Evolutionary conservation across 441 rosid species (phyloP).

Genomic region (Populus hybrid): DNA sequence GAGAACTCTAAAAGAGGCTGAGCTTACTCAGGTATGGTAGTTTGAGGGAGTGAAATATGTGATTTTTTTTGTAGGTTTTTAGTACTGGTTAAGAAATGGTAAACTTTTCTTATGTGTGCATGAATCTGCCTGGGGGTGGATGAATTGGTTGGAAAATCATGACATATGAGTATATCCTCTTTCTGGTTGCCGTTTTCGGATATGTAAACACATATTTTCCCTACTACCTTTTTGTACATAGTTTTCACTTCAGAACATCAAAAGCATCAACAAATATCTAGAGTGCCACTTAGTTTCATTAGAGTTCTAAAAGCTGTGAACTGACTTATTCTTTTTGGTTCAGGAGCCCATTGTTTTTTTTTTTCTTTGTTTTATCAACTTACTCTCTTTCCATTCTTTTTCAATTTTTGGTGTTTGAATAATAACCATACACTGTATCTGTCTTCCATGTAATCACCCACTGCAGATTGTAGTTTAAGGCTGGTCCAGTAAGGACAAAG

Average conservation of each 20-base stretch:
- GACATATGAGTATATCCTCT: neutral
- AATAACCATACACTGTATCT: neutral
- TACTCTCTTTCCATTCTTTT: neutral
- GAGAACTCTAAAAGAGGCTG: slow-evolving; percentile 94
- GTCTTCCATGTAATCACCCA: neutral
- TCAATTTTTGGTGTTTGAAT: neutral
- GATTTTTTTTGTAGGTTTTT: neutral
- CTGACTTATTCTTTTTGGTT: neutral
- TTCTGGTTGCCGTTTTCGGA: neutral
- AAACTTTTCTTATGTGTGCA: neutral
- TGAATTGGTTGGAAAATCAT: neutral
- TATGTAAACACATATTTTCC: neutral
- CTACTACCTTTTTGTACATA: neutral
- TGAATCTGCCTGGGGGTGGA: neutral
- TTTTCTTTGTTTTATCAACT: neutral
- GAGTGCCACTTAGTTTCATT: neutral
- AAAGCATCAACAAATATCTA: neutral
- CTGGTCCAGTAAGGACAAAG: neutral
- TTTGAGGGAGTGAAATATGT: neutral
- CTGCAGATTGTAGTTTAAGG: neutral
- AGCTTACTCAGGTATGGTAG: slow-evolving; percentile 83
- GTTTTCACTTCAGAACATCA: neutral
- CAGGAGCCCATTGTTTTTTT: neutral
- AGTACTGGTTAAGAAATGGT: neutral
- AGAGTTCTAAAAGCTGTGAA: neutral